Percentiles rank a stretch among this genome's conserved stretches.
Evolutionary conservation across 73 alveolate species (phyloP).

Genomic region (Loxodes magnus): DNA sequence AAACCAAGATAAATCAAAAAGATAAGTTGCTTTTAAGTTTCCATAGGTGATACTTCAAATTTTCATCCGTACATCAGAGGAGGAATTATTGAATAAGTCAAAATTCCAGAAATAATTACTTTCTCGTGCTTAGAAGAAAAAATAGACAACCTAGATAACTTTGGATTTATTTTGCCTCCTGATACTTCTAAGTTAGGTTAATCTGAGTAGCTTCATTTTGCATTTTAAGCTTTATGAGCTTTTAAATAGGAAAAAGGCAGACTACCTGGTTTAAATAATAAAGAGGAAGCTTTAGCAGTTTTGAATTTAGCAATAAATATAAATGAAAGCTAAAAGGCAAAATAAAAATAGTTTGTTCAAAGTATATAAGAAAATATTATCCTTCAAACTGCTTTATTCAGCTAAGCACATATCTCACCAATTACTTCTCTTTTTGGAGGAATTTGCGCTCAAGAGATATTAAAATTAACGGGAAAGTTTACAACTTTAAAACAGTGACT

Average conservation of each 20-base stretch:
- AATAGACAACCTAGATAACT: too few species aligned
- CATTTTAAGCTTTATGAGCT: slow-evolving; percentile 35
- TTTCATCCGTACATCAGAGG: slow-evolving; percentile 1
- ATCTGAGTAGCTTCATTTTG: too few species aligned
- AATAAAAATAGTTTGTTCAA: too few species aligned
- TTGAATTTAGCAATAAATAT: slow-evolving; percentile 28
- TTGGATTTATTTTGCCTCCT: too few species aligned
- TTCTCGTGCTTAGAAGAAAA: too few species aligned
- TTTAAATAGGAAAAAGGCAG: slow-evolving; percentile 29
- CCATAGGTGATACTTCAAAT: slow-evolving; percentile 10
- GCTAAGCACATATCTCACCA: slow-evolving; percentile 57
- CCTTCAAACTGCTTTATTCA: too few species aligned
- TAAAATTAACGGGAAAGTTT: slow-evolving; percentile 55
- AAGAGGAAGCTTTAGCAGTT: slow-evolving; percentile 32
- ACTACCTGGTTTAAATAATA: slow-evolving; percentile 46
- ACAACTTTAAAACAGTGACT: slow-evolving; percentile 83
- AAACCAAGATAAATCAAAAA: neutral
- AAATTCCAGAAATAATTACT: too few species aligned
- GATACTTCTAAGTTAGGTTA: too few species aligned
- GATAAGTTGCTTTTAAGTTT: neutral
- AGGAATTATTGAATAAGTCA: slow-evolving; percentile 2
- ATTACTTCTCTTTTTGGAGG: slow-evolving; percentile 38
- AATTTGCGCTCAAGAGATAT: slow-evolving; percentile 41
- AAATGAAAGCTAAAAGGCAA: slow-evolving; percentile 29
- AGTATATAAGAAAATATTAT: too few species aligned